Base-by-base conservation (phyloP, 768 basidiomycete species). In the Hortiboletus campestris region DNA sequence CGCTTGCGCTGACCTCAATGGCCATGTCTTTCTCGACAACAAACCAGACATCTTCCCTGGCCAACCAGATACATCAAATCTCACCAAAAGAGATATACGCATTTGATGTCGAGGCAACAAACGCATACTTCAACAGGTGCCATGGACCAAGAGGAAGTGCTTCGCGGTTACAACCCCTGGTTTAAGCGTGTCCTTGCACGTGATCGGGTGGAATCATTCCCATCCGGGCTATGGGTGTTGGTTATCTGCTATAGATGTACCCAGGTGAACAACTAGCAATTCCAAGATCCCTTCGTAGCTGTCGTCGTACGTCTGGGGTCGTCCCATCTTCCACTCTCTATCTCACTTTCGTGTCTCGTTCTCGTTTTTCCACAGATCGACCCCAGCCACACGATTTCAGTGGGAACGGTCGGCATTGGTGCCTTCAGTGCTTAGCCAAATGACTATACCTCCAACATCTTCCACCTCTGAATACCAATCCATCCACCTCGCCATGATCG, bases 211-310 rank as follows among this genome's bases (percentile, higher is more conserved):
- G 94, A 96, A 97, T 70, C 94, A 97, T 71, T 96, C 94, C 16
- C 97, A 99, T 76, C 97, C 97, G 6, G 97, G 97, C 14, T 99
- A 98, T 68, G 97, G 97, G 16, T 99, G 97, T 72, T 99, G 97
- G 97, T 76, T 99, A 10, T 98, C 95, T 13, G 97, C 97, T 25
- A 98, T 99, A 74, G 97, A 99, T 65, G 97, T 98, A 99, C 97
- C 0, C 97, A 99, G 68, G 82, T 90, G 76, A 94, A 85, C 65
- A 95, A 98, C 70, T 96, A 99, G 67, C 88, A 88, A 66, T 94
- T 84, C 76, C 89, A 91, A 71, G 96, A 99, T 72, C 96, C 96
- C 3, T 99, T 98, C 68, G 86, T 98, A 29, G 96, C 96, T 10
- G 92, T 99, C 34, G 96, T 99, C 39, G 93, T 95, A 68, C 59